Evolutionary conservation across 305 asterid species (phyloP), one percentile per base, ranked within the genome.

Genomic region (Solanum hybrid): DNA sequence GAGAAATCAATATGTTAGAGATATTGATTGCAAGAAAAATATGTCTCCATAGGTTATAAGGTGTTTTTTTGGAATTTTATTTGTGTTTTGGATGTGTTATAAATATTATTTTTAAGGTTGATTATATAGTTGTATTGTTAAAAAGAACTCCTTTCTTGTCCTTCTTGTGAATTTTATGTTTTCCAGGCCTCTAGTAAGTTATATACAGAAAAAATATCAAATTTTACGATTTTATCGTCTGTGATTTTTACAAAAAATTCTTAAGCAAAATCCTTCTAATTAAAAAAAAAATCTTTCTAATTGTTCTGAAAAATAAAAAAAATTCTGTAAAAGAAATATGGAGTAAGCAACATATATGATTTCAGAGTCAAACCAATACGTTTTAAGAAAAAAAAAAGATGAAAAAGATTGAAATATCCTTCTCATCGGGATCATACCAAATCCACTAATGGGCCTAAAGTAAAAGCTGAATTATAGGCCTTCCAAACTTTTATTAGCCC

Each of bases 1-100:
- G 33, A 61, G 29, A 32, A 93, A 88, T 75, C 65, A 79, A 26
- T 79, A 24, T 1, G 90, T 93, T 77, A 57, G 89, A 82, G 92
- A 91, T 84, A 87, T 76, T 89, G 73, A 89, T 26, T 93, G 96
- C 81, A 85, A 87, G 70, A 89, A 77, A 31, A 88, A 51, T 37
- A 86, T 90, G 78, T 90, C 91, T 57, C 33, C 57, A 1, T 93
- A 91, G 73, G 7, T 32, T 68, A 57, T 51, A 80, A 13, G 2
- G 27, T 6, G 7, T 12, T 80, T 61, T 41, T 68, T 26, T 13
- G 29, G 24, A 9, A 13, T 61, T 83, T 41, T 87, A 10, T 32
- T 87, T 26, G 61, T 38, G 36, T 81, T 36, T 87, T 36, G 3
- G 0, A 72, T 72, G 13, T 86, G 32, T 72, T 86, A 29, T 86